phyloP scores from a whole-genome alignment of 306 rosid species.

The Dryas drummondii region DNA sequence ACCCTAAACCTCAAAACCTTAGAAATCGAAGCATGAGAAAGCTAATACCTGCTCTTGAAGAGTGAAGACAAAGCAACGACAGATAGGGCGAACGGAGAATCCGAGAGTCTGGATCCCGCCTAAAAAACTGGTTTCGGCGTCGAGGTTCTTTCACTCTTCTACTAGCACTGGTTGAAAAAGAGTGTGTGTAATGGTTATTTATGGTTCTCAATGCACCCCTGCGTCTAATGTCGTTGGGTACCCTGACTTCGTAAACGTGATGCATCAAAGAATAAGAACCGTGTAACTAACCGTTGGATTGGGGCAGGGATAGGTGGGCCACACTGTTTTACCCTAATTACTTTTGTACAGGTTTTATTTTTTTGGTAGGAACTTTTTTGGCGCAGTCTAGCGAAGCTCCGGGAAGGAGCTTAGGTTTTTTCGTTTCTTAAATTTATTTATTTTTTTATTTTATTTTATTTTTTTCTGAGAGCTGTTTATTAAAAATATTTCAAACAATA shows the following conservation, averaged over 20 bases:
- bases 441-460: no score
- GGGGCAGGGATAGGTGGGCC: background rate
- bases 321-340: background rate
- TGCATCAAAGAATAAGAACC: no score
- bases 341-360: background rate
- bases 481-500: no score
- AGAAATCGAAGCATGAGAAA: slow-evolving; percentile 3
- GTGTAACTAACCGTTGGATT: background rate
- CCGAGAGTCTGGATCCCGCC: slow-evolving; percentile 33
- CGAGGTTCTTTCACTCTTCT: background rate
- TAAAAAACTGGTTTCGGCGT: slow-evolving; percentile 24
- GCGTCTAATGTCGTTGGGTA: background rate
- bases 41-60: slow-evolving; percentile 27
- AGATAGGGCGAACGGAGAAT: background rate
- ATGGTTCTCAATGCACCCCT: background rate
- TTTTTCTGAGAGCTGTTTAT: no score
- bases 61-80: background rate
- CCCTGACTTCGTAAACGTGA: background rate
- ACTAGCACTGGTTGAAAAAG: background rate
- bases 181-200: background rate
- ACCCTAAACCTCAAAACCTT: slow-evolving; percentile 20
- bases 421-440: no score
- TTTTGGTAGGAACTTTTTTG: background rate
- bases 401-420: no score
- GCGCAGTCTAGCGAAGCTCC: no score